Evolutionary conservation across 176 grass and related monocot genomes (phyloP), one percentile per base, ranked within the genome.

Genomic region (Metroxylon sagu): DNA sequence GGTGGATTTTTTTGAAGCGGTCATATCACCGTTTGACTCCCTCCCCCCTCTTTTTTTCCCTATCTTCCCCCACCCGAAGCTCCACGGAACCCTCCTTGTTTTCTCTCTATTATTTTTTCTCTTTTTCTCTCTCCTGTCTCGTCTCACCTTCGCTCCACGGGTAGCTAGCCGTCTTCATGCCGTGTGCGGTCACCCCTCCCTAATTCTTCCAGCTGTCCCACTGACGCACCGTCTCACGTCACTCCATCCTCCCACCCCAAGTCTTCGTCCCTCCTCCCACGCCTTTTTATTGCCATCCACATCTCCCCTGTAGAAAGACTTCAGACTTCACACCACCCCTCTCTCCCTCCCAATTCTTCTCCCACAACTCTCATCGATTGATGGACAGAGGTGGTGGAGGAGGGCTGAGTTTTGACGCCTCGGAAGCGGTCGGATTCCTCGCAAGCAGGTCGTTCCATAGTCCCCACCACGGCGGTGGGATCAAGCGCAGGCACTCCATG

Each of bases 181-280:
- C 35, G 35, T 43, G 35, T 43, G 8, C 1, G 35, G 35, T 10
- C 8, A 43, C 35, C 35, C 59, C 57, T 77, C 0, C 61, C 19
- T 3, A 0, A 18, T 3, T 28, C 5, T 54, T 76, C 80, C 80
- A 83, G 76, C 77, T 78, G 49, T 30, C 10, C 18, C 25, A 53
- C 69, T 90, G 90, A 95, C 86, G 86, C 86, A 95, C 69, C 29
- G 64, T 75, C 83, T 95, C 80, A 82, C 73, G 83, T 90, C 86
- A 95, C 35, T 14, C 35, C 35, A 43, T 43, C 8, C 35, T 14
- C 35, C 35, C 8, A 12, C 8, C 2, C 35, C 35, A 3, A 43
- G 35, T 66, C 18, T 5, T 23, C 19, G 43, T n/a, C 56, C 52
- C 18, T 15, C 49, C 49, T 5, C 49, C 23, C 19, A 16, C 49